These are phyloP conservation scores for Achaetomiella virescens DNA, from an alignment of 495 filamentous ascomycete genomes.

Conservation along the genomic window DNA sequence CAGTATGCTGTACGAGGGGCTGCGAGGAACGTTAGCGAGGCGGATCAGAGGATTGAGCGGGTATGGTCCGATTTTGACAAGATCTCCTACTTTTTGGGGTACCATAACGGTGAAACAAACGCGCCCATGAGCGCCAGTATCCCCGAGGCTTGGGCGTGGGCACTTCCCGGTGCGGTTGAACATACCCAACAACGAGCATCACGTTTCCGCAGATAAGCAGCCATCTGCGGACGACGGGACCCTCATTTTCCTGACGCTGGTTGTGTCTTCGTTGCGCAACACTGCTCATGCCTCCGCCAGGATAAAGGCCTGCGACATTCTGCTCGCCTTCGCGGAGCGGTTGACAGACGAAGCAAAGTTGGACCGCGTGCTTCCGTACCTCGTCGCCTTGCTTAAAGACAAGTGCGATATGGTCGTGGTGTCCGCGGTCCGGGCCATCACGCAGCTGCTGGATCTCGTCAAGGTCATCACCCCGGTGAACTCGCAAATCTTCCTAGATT, in stretches of 20 bases:
- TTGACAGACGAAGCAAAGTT: constrained; percentile 95
- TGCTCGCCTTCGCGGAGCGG: constrained; percentile 86
- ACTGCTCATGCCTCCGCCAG: constrained; percentile 82
- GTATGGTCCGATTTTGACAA: constrained; percentile 96
- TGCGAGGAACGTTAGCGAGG: constrained; percentile 63
- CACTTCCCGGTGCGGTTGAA: constrained; percentile 76
- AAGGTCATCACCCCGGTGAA: constrained; percentile 87
- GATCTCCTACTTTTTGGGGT: constrained; percentile 86
- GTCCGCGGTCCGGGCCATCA: constrained; percentile 75
- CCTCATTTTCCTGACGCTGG: constrained; percentile 80
- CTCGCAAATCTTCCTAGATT: constrained; percentile 90
- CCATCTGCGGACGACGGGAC: constrained; percentile 75
- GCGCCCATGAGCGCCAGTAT: constrained; percentile 26
- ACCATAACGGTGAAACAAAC: constrained; percentile 42
- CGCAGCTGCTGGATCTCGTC: constrained; percentile 83
- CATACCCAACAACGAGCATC: constrained; percentile 75
- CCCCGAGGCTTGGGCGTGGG: constrained; percentile 42
- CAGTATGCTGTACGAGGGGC: constrained; percentile 56
- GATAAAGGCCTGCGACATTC: constrained; percentile 84
- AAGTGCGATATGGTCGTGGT: constrained; percentile 74
- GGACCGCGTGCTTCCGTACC: constrained; percentile 86
- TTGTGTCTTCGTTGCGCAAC: constrained; percentile 82
- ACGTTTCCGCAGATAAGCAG: constrained; percentile 40
- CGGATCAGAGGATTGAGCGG: constrained; percentile 88
- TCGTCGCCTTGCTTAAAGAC: constrained; percentile 76